Conservation (phyloP, 176 grass and related monocot species). For the sorghum (Sorghum bicolor) region Sorghum_bicolor_NCBIv3 NC_012875.2:53262001-53262500, state of each 20-base stretch:
- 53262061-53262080: conserved; percentile 64
- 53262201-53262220: background rate
- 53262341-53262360: conserved; percentile 71
- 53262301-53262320: conserved; percentile 40
- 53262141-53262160: conserved; percentile 18
- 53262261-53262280: background rate
- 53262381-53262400: conserved; percentile 54
- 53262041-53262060: conserved; percentile 63
- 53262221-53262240: conserved; percentile 4
- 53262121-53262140: conserved; percentile 36
- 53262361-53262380: conserved; percentile 80
- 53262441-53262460: conserved; percentile 12
- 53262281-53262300: conserved; percentile 65
- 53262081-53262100: conserved; percentile 51
- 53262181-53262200: conserved; percentile 18
- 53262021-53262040: conserved; percentile 62
- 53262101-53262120: conserved; percentile 49
- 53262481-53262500: conserved; percentile 22
- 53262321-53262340: conserved; percentile 52
- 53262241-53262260: background rate
- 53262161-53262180: conserved; percentile 43
- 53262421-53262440: conserved; percentile 7
- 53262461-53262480: background rate
- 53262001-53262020: conserved; percentile 42
- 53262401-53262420: conserved; percentile 38